phyloP scores from a whole-genome alignment of 169 alveolate species.

The Plasmodium chabaudi region DNA sequence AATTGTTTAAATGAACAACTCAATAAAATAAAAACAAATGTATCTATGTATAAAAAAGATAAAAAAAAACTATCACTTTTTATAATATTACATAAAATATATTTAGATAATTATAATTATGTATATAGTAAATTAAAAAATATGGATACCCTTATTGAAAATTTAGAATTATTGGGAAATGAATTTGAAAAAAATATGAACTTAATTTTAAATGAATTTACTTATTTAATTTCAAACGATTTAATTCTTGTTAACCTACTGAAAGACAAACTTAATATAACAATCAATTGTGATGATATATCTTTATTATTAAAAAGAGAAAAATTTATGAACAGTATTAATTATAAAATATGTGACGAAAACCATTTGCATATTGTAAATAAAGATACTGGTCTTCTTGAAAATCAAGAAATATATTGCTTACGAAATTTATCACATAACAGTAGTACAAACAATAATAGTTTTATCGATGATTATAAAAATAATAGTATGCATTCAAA shows the following conservation, averaged over 20 bases:
- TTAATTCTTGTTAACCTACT: conserved; percentile 1
- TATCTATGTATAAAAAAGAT: conserved; percentile 25
- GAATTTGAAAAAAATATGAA: conserved; percentile 36
- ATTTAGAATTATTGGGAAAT: conserved; percentile 27
- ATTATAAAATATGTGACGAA: conserved; percentile 9
- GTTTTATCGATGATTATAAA: too few species aligned
- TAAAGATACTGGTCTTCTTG: neutral
- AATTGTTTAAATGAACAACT: conserved; percentile 40
- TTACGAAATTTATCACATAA: too few species aligned
- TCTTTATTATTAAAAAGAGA: conserved; percentile 3
- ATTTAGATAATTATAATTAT: conserved; percentile 27
- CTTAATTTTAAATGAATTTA: conserved; percentile 17
- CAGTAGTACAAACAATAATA: too few species aligned
- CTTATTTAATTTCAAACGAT: conserved; percentile 19
- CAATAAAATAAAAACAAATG: conserved; percentile 21
- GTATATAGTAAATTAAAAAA: conserved; percentile 27
- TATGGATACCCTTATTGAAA: conserved; percentile 10
- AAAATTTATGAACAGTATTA: conserved; percentile 5
- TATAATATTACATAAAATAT: conserved; percentile 31
- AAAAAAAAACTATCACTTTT: conserved; percentile 37
- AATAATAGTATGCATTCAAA: too few species aligned
- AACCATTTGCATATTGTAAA: conserved; percentile 8
- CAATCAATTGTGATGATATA: conserved; percentile 9
- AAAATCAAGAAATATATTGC: neutral
- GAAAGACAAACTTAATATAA: conserved; percentile 3